Evolutionary conservation across 1,284 basidiomycete genomes (phyloP).

Genomic region (Cryptococcus sp.): DNA sequence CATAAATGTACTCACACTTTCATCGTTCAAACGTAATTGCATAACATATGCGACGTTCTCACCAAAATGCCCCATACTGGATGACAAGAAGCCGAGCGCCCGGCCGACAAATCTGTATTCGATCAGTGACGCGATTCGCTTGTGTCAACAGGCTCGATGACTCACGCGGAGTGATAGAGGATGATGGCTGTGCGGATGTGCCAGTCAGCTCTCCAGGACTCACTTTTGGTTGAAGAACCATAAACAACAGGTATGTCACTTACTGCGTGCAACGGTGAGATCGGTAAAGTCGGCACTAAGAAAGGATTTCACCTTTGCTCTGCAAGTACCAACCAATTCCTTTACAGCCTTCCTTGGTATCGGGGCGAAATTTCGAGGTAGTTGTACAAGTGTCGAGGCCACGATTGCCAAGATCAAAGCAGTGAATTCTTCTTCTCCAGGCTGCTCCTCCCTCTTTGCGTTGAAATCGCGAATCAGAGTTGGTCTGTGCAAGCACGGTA

Average conservation of each 20-base stretch:
- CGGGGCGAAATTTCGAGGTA: constrained; percentile 40
- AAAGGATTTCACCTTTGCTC: constrained; percentile 31
- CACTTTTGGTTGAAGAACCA: neutral
- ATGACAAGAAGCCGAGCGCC: neutral
- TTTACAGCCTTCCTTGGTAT: constrained; percentile 42
- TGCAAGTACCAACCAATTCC: constrained; percentile 31
- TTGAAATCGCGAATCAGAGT: constrained; percentile 43
- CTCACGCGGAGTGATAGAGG: constrained; percentile 17
- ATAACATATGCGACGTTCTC: constrained; percentile 43
- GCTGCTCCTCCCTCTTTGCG: constrained; percentile 37
- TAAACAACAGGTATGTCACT: constrained; percentile 11
- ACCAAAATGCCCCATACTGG: constrained; percentile 33
- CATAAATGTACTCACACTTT: constrained; percentile 26
- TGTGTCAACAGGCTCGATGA: neutral
- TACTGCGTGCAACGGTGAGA: constrained; percentile 14
- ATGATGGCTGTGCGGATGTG: constrained; percentile 16
- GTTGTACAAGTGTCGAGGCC: constrained; percentile 45
- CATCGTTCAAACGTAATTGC: constrained; percentile 39
- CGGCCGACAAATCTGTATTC: constrained; percentile 8
- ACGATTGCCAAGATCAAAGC: constrained; percentile 37
- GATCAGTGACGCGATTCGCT: neutral
- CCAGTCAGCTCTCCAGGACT: too few species aligned
- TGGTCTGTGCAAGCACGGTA: constrained; percentile 46
- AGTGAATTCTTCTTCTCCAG: constrained; percentile 37
- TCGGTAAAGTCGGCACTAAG: constrained; percentile 27